Percentiles rank a stretch among this genome's conserved stretches.
These are phyloP conservation scores for Phytophthora sansomeana DNA, from an alignment of 352 stramenopile species.

Conservation along the genomic window DNA sequence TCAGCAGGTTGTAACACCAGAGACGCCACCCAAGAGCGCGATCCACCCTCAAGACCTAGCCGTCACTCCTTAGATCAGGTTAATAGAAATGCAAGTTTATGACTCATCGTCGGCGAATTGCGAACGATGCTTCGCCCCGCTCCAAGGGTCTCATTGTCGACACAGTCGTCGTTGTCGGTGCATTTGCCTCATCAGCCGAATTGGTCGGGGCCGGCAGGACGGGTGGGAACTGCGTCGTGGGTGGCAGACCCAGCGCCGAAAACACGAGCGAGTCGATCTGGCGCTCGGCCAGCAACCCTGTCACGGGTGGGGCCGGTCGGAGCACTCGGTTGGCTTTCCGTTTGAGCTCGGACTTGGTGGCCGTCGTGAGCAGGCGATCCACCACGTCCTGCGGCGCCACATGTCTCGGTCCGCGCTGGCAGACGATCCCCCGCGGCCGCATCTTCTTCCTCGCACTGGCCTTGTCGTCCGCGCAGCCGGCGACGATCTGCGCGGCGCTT, in stretches of 20 bases:
- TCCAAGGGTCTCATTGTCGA: conserved; percentile 22
- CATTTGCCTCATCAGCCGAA: background rate
- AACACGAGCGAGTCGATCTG: conserved; percentile 34
- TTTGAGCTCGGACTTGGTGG: conserved; percentile 27
- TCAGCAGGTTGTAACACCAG: conserved; percentile 1
- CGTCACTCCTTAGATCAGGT: conserved; percentile 4
- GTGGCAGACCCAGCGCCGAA: conserved; percentile 31
- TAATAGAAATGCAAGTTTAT: background rate
- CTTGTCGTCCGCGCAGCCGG: conserved; percentile 34
- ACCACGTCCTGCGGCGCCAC: conserved; percentile 31
- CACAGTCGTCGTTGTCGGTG: background rate
- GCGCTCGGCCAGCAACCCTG: conserved; percentile 4
- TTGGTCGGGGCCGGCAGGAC: conserved; percentile 3
- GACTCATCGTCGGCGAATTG: conserved; percentile 28
- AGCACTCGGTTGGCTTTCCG: conserved; percentile 19
- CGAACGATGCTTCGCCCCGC: conserved; percentile 26
- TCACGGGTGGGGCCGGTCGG: conserved; percentile 16
- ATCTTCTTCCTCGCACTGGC: conserved; percentile 43
- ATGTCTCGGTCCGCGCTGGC: conserved; percentile 22
- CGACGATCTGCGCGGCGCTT: conserved; percentile 33
- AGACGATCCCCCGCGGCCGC: conserved; percentile 35
- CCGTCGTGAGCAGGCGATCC: conserved; percentile 27
- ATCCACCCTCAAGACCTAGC: conserved; percentile 12
- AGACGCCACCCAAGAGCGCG: conserved; percentile 16
- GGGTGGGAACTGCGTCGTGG: conserved; percentile 26